Evolutionary conservation across 225 moss, liverwort and hornwort species (phyloP).

Genomic region (Ulota crispa): DNA sequence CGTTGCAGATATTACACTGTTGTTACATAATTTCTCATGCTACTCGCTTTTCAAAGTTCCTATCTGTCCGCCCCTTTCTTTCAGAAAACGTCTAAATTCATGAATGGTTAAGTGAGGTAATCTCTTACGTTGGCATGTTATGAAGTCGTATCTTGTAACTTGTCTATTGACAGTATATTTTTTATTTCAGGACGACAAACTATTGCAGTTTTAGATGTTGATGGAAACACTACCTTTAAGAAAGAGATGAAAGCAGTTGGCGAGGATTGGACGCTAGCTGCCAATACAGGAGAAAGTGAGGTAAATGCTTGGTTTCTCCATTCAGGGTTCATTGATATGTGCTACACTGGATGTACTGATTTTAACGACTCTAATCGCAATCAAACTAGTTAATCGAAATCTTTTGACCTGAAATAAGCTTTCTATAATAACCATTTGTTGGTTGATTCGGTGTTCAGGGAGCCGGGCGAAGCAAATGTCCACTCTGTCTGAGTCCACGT

Average conservation of each 20-base stretch:
- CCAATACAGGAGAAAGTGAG: constrained; percentile 52
- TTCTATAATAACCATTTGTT: constrained; percentile 1
- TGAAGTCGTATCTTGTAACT: constrained; percentile 4
- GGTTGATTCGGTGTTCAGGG: constrained; percentile 47
- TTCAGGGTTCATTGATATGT: not conserved
- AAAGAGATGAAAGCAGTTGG: constrained; percentile 52
- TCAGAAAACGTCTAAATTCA: not conserved
- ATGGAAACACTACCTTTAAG: constrained; percentile 57
- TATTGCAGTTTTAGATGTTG: constrained; percentile 73
- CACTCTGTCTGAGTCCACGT: constrained; percentile 86
- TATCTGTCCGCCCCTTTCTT: not conserved
- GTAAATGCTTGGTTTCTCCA: constrained; percentile 26
- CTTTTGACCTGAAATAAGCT: not conserved
- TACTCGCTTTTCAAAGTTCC: not conserved
- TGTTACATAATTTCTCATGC: constrained; percentile 4
- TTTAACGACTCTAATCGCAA: constrained; percentile 2
- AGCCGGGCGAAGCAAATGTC: constrained; percentile 80
- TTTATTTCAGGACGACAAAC: constrained; percentile 61
- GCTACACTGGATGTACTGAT: not conserved
- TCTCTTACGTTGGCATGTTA: constrained; percentile 6
- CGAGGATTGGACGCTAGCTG: constrained; percentile 46
- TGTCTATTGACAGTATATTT: not conserved
- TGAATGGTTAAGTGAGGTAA: not conserved
- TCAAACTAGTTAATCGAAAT: not conserved
- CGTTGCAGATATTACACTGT: not conserved